A percentile compares a stretch with the other conserved stretches of the same genome.
phyloP scores from a whole-genome alignment of 179 eudicot genomes.

The Spergularia azorica region DNA sequence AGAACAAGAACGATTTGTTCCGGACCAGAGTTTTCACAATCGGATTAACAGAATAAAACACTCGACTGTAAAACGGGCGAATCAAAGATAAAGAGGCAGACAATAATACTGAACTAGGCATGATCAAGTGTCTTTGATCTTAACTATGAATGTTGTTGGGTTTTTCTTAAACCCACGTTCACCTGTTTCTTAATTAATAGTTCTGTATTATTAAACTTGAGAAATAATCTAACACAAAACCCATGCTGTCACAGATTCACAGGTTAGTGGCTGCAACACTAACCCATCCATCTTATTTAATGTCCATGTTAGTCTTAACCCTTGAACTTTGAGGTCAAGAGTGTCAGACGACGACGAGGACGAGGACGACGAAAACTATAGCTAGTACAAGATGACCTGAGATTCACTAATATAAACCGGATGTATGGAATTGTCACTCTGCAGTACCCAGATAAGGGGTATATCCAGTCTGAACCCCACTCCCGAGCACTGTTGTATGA shows the following conservation, averaged over 20 bases:
- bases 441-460: no score
- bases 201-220: conserved; percentile 3
- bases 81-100: conserved; percentile 20
- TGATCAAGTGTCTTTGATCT: conserved; percentile 26
- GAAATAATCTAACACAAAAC: background rate
- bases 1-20: no score
- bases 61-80: conserved; percentile 9
- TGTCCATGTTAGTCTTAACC: background rate
- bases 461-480: no score
- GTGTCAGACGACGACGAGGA: background rate
- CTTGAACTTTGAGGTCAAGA: background rate
- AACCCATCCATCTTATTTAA: background rate
- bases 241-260: conserved; percentile 13
- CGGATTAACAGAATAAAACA: background rate
- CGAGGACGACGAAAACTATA: no score
- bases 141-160: conserved; percentile 16
- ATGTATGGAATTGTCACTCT: background rate
- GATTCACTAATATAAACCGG: background rate
- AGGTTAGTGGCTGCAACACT: background rate
- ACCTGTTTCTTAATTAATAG: conserved; percentile 14
- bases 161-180: conserved; percentile 27
- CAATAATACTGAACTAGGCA: conserved; percentile 20
- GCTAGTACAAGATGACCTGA: background rate
- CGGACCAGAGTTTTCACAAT: background rate
- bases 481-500: no score